Evolutionary conservation across 345 rosid genomes (phyloP).

Genomic region (Bruguiera parviflora): DNA sequence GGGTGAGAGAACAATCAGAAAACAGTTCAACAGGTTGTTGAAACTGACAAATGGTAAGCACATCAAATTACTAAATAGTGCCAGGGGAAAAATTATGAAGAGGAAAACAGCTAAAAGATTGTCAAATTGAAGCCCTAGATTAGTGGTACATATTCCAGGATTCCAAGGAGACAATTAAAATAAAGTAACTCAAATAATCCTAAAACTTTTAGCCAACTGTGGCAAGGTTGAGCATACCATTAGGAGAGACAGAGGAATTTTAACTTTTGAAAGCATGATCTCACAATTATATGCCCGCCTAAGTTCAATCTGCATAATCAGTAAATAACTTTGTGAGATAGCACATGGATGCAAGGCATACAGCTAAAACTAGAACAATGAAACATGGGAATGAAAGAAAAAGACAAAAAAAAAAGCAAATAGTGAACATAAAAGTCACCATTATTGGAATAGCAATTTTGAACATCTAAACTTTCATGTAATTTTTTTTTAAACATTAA

Average conservation of each 20-base stretch:
- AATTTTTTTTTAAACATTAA: background rate
- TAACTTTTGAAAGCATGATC: constrained; percentile 82
- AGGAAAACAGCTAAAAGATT: background rate
- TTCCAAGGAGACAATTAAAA: background rate
- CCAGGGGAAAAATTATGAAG: background rate
- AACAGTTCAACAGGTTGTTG: constrained; percentile 3
- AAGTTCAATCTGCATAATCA: constrained; percentile 69
- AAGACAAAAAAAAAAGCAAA: background rate
- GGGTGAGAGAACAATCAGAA: constrained; percentile 12
- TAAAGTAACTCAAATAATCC: background rate
- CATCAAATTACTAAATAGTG: background rate
- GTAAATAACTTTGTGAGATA: constrained; percentile 27
- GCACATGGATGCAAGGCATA: background rate
- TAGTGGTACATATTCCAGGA: background rate
- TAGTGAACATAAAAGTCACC: background rate
- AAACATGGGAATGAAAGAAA: background rate
- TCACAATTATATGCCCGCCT: constrained; percentile 83
- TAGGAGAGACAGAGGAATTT: constrained; percentile 69
- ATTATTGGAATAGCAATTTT: background rate
- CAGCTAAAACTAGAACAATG: background rate
- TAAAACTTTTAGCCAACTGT: constrained; percentile 3
- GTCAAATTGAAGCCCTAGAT: background rate
- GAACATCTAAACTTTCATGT: background rate
- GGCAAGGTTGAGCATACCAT: constrained; percentile 46
- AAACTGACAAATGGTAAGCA: constrained; percentile 3